These are phyloP conservation scores for Linnemannia exigua DNA, from an alignment of 192 early-diverging fungal genomes.

Conservation along the genomic window DNA sequence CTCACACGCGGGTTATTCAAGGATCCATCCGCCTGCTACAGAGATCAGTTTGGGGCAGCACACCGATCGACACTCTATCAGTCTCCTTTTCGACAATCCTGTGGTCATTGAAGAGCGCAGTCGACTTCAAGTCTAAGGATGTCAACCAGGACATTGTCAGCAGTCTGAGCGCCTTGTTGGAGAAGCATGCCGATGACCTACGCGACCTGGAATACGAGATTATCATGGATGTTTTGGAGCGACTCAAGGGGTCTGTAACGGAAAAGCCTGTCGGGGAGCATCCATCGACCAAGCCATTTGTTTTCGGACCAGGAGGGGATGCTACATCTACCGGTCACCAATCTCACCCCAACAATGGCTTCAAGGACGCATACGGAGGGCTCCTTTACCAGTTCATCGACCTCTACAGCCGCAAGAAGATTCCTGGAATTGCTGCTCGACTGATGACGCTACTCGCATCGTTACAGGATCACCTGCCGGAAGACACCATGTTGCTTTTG, in stretches of 20 bases:
- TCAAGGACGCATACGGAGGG: conserved; percentile 42
- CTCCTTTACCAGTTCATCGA: conserved; percentile 46
- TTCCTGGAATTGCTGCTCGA: conserved; percentile 59
- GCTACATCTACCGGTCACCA: conserved; percentile 1
- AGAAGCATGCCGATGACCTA: conserved; percentile 17
- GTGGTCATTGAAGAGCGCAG: conserved; percentile 49
- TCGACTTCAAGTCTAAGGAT: conserved; percentile 33
- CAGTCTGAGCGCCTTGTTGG: conserved; percentile 29
- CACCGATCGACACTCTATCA: conserved; percentile 55
- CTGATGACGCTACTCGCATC: conserved; percentile 63
- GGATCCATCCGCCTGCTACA: conserved; percentile 72
- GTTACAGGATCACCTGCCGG: conserved; percentile 59
- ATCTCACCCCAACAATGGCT: background rate
- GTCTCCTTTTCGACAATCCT: conserved; percentile 56
- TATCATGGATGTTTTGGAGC: conserved; percentile 63
- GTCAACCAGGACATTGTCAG: conserved; percentile 41
- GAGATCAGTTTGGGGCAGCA: conserved; percentile 69
- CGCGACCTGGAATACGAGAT: conserved; percentile 63
- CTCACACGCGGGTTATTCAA: conserved; percentile 48
- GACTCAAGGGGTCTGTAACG: conserved; percentile 8
- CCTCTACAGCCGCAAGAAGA: conserved; percentile 30
- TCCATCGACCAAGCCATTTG: conserved; percentile 19
- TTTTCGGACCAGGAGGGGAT: conserved; percentile 19
- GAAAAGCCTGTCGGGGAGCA: conserved; percentile 20
- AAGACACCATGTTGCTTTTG: conserved; percentile 58